Conservation (phyloP, 208 protist genomes). For the Wallacemonas sp. region DNA sequence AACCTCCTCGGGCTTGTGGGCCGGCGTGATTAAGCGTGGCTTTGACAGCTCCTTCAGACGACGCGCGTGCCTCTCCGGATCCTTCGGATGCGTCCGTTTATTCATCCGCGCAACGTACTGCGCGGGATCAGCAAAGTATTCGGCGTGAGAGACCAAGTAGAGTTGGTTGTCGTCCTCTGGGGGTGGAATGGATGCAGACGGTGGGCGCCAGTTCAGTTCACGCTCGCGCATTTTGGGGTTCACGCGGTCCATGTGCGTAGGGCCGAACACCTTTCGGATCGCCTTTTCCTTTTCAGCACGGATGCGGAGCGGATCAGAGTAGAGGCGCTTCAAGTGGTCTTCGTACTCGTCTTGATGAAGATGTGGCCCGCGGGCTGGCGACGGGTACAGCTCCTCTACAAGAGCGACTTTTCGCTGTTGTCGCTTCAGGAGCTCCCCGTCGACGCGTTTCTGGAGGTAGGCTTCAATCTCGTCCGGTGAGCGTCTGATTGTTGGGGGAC, state of each 20-base stretch:
- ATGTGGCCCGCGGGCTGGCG: slow-evolving; percentile 17
- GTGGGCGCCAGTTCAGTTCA: slow-evolving; percentile 57
- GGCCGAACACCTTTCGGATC: slow-evolving; percentile 40
- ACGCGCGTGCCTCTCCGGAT: slow-evolving; percentile 22
- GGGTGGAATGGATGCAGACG: slow-evolving; percentile 46
- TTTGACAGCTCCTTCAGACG: slow-evolving; percentile 48
- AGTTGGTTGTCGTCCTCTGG: slow-evolving; percentile 41
- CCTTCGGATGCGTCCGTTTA: slow-evolving; percentile 25
- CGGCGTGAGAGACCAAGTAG: slow-evolving; percentile 59
- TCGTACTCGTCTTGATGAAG: slow-evolving; percentile 35
- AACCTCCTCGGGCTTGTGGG: slow-evolving; percentile 28
- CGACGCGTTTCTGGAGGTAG: slow-evolving; percentile 66
- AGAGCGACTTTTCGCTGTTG: slow-evolving; percentile 62
- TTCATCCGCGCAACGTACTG: slow-evolving; percentile 29
- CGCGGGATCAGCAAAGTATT: slow-evolving; percentile 41
- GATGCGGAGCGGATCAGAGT: slow-evolving; percentile 56
- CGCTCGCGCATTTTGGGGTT: slow-evolving; percentile 19
- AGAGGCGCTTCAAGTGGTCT: slow-evolving; percentile 65
- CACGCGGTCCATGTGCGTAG: background rate
- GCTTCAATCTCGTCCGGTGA: slow-evolving; percentile 58
- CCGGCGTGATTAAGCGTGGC: slow-evolving; percentile 49
- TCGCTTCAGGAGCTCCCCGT: slow-evolving; percentile 63
- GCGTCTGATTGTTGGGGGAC: slow-evolving; percentile 38
- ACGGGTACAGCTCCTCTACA: slow-evolving; percentile 65
- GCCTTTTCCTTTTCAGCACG: slow-evolving; percentile 37